Percentiles rank a stretch among this genome's conserved stretches.
These are phyloP conservation scores for Adansonia madagascariensis DNA, from an alignment of 441 rosid genomes.

Conservation along the genomic window DNA sequence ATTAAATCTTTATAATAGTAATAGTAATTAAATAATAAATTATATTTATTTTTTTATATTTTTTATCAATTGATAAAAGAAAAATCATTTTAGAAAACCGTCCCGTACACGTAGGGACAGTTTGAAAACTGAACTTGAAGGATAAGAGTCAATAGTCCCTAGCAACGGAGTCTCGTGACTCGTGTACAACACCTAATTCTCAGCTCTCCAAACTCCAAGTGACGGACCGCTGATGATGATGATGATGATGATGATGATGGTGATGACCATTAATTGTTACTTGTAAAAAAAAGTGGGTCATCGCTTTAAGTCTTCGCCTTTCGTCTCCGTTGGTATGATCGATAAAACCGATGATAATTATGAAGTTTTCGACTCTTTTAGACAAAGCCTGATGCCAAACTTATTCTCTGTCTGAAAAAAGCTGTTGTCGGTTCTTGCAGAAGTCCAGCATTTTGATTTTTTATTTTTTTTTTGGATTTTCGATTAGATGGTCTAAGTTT, in stretches of 20 bases:
- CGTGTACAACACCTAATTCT: not conserved
- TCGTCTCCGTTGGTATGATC: constrained; percentile 14
- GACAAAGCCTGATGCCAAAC: not conserved
- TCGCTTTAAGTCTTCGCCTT: constrained; percentile 2
- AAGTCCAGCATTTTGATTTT: not conserved
- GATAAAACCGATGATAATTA: not conserved
- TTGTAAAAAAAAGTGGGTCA: not conserved
- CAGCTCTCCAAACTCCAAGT: not conserved
- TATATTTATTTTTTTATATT: too few species aligned
- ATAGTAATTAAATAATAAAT: too few species aligned
- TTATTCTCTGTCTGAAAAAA: not conserved
- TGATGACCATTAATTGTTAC: not conserved
- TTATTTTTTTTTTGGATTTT: not conserved
- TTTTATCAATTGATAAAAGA: too few species aligned
- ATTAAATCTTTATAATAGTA: too few species aligned
- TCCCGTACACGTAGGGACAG: too few species aligned
- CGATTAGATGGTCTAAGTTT: not conserved
- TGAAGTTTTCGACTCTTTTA: not conserved
- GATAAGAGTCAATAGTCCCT: not conserved
- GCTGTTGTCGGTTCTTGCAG: not conserved
- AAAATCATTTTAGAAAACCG: too few species aligned
- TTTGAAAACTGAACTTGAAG: too few species aligned
- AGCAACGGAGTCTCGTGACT: not conserved
- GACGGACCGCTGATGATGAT: not conserved
- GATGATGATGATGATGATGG: not conserved